Evolutionary conservation across 805 yeast genomes (phyloP).

Genomic region (Tetrapisispora arboricola): DNA sequence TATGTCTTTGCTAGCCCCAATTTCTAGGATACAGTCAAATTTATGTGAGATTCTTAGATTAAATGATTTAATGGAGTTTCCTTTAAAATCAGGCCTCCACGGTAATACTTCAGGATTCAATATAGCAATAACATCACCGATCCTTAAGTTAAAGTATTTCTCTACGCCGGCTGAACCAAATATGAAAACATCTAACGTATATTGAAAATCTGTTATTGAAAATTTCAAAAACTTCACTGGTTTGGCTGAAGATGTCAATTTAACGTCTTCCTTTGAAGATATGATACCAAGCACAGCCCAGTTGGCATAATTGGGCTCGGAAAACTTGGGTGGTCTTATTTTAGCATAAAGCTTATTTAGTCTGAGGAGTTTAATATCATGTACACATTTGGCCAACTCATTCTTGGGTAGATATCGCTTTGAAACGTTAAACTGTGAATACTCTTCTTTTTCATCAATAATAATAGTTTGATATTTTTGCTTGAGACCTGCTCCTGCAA

Average conservation of each 20-base stretch:
- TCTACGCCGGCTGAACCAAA: constrained; percentile 55
- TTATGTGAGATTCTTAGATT: constrained; percentile 45
- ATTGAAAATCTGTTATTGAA: constrained; percentile 57
- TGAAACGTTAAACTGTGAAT: constrained; percentile 34
- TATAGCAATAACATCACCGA: constrained; percentile 66
- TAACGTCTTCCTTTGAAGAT: constrained; percentile 44
- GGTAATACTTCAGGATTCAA: constrained; percentile 61
- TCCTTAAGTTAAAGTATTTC: constrained; percentile 59
- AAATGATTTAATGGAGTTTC: constrained; percentile 33
- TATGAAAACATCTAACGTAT: constrained; percentile 48
- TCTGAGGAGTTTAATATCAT: constrained; percentile 44
- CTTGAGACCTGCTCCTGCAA: constrained; percentile 20
- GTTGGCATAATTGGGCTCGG: constrained; percentile 60
- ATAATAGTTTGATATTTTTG: constrained; percentile 20
- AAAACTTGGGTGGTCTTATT: constrained; percentile 56
- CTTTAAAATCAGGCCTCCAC: constrained; percentile 20
- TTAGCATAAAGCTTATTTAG: constrained; percentile 52
- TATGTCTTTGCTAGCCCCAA: constrained; percentile 60
- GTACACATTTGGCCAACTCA: constrained; percentile 31
- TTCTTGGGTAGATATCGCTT: constrained; percentile 38
- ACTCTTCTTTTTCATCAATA: constrained; percentile 37
- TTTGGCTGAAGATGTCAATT: constrained; percentile 32
- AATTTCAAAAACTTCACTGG: constrained; percentile 50
- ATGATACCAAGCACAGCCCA: constrained; percentile 76
- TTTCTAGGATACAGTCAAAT: constrained; percentile 49